Evolutionary conservation across 768 basidiomycete species (phyloP).

Genomic region (Pleurotus salmoneostramineus): DNA sequence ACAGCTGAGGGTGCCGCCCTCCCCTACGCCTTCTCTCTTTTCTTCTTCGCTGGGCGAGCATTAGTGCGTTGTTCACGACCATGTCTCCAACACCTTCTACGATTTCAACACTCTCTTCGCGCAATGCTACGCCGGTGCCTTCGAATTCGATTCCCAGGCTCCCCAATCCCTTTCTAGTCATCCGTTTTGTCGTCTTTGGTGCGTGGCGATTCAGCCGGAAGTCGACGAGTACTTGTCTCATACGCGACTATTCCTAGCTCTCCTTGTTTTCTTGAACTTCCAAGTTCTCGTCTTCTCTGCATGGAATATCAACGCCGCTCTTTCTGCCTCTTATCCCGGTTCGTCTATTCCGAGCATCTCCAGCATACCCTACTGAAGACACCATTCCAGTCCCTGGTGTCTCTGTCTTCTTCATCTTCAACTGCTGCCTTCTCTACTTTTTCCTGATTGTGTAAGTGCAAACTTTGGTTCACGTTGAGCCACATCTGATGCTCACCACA

Average conservation of each 20-base stretch:
- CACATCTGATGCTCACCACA: background rate
- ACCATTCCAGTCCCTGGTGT: slow-evolving; percentile 37
- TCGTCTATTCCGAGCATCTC: slow-evolving; percentile 9
- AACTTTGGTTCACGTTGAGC: background rate
- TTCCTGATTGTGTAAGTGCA: slow-evolving; percentile 30
- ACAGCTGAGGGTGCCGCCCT: background rate
- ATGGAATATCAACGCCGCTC: slow-evolving; percentile 48
- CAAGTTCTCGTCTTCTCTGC: slow-evolving; percentile 52
- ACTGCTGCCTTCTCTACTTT: slow-evolving; percentile 33
- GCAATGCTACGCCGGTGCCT: background rate
- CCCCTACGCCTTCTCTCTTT: background rate
- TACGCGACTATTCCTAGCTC: slow-evolving; percentile 22
- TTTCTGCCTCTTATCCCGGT: slow-evolving; percentile 32
- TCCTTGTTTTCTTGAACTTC: slow-evolving; percentile 47
- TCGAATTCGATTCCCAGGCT: slow-evolving; percentile 16
- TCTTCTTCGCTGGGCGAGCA: slow-evolving; percentile 2
- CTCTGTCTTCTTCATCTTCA: slow-evolving; percentile 45
- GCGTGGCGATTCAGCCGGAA: slow-evolving; percentile 15
- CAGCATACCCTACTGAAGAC: background rate
- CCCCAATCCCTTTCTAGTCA: slow-evolving; percentile 51
- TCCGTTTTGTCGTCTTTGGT: slow-evolving; percentile 59
- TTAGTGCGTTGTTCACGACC: slow-evolving; percentile 6
- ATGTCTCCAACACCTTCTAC: background rate
- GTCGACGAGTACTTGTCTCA: too few species aligned
- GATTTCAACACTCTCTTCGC: slow-evolving; percentile 8